phyloP scores from a whole-genome alignment of 345 rosid genomes.

The Eucalyptus erythrocorys region DNA sequence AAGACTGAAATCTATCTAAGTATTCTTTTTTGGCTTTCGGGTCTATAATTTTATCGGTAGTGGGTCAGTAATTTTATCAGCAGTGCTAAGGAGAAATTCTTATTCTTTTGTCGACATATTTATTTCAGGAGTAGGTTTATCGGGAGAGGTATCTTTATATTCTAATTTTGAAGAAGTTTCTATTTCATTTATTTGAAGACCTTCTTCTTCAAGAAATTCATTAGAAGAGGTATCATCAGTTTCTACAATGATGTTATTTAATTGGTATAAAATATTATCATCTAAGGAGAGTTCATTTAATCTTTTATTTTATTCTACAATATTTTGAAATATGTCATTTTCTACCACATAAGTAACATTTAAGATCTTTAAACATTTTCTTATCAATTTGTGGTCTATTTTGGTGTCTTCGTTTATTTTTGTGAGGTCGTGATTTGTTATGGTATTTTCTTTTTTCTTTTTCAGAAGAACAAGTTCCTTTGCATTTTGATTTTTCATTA shows the following conservation, averaged over 20 bases:
- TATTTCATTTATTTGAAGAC: too few relatives aligned
- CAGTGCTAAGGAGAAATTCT: background rate
- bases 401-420: background rate
- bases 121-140: background rate
- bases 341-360: background rate
- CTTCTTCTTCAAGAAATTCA: background rate
- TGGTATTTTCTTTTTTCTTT: too few relatives aligned
- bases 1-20: too few relatives aligned
- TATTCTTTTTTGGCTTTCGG: too few relatives aligned
- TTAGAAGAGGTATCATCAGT: background rate
- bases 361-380: background rate
- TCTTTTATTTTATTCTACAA: background rate
- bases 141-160: background rate
- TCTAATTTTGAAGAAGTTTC: too few relatives aligned
- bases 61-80: too few relatives aligned
- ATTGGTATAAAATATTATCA: too few relatives aligned
- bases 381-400: rapidly evolving
- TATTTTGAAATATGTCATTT: background rate
- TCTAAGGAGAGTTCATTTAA: background rate
- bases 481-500: too few relatives aligned
- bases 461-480: background rate
- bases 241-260: too few relatives aligned
- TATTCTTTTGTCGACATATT: too few relatives aligned
- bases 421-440: background rate
- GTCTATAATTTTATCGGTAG: too few relatives aligned